Conservation (phyloP, 805 yeast genomes). For the Saccharomycopsis selenospora region DNA sequence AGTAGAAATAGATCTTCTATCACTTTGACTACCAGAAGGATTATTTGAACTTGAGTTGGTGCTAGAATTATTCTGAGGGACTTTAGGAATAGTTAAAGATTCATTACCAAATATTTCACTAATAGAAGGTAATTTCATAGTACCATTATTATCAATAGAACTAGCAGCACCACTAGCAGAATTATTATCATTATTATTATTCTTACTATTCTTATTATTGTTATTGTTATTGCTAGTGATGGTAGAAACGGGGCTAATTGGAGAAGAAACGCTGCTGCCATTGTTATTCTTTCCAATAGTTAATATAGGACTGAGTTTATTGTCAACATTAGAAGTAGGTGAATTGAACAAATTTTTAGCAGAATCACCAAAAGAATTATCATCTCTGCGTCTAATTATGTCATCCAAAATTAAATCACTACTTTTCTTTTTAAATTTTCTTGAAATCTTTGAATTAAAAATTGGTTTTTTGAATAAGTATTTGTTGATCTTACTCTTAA, state of each 20-base stretch:
- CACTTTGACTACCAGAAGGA: background rate
- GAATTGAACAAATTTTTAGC: constrained; percentile 1
- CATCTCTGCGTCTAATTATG: constrained; percentile 13
- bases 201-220: background rate
- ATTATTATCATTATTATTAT: background rate
- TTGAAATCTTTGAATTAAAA: constrained; percentile 28
- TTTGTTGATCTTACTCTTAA: constrained; percentile 19
- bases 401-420: constrained; percentile 22
- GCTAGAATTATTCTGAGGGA: background rate
- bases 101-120: constrained; percentile 14
- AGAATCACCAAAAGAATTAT: constrained; percentile 20
- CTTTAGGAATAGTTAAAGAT: constrained; percentile 5
- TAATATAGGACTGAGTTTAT: constrained; percentile 9
- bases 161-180: background rate
- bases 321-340: background rate
- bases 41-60: background rate
- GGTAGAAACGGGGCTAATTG: background rate
- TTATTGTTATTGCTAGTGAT: background rate
- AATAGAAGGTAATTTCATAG: constrained; percentile 17
- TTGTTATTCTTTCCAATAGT: constrained; percentile 6
- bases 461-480: constrained; percentile 23
- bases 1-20: constrained; percentile 15
- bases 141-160: background rate
- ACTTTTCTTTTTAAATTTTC: constrained; percentile 22
- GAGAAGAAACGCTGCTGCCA: background rate